Percentiles rank a stretch among this genome's conserved stretches.
These are phyloP conservation scores for Brassica incana DNA, from an alignment of 345 rosid species.

Conservation along the genomic window DNA sequence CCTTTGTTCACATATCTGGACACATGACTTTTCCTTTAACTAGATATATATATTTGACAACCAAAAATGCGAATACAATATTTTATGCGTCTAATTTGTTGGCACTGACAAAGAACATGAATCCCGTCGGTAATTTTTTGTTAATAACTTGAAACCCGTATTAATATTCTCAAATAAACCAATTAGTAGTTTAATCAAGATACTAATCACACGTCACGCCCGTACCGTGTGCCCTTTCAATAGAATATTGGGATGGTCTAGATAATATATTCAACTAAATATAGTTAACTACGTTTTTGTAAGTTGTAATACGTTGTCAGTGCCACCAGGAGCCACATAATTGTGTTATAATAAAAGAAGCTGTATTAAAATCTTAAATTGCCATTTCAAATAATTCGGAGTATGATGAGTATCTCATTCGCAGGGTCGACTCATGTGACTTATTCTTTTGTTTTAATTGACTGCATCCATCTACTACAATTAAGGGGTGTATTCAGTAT, in stretches of 20 bases:
- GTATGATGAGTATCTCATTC: slow-evolving; percentile 2
- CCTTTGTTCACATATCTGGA: slow-evolving; percentile 15
- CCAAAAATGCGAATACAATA: not conserved
- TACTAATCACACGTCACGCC: slow-evolving; percentile 34
- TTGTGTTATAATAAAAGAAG: not conserved
- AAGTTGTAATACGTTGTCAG: slow-evolving; percentile 10
- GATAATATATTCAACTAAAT: slow-evolving; percentile 13
- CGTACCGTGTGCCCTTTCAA: slow-evolving; percentile 52
- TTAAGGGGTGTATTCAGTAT: too few species aligned
- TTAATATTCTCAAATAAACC: slow-evolving; percentile 19
- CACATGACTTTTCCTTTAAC: slow-evolving; percentile 3
- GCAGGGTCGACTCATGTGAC: slow-evolving; percentile 1
- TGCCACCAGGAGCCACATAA: slow-evolving; percentile 30
- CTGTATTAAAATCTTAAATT: not conserved
- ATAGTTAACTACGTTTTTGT: not conserved
- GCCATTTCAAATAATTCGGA: slow-evolving; percentile 24
- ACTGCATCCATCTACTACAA: not conserved
- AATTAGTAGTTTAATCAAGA: slow-evolving; percentile 30
- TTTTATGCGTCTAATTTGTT: not conserved
- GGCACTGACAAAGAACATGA: slow-evolving; percentile 31
- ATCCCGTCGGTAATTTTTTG: slow-evolving; percentile 17
- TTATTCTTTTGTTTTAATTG: slow-evolving; percentile 5
- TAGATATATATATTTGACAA: not conserved
- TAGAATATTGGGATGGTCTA: slow-evolving; percentile 57
- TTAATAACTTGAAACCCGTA: not conserved